phyloP scores from a whole-genome alignment of 306 rosid species.

The Vigna hirtella region DNA sequence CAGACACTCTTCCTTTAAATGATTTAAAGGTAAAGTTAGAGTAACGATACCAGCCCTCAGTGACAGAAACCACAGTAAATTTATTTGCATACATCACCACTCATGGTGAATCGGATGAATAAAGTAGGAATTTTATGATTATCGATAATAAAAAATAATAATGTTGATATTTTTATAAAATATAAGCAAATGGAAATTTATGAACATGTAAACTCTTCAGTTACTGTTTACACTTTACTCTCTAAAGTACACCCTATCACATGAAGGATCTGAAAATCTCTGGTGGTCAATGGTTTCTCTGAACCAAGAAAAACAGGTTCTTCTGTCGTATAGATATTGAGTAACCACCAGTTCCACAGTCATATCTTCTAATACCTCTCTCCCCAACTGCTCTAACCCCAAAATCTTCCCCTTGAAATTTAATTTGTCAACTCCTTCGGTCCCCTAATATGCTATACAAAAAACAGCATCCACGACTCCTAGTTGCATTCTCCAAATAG shows the following conservation, averaged over 20 bases:
- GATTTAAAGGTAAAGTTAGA: neutral
- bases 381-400: slow-evolving; percentile 21
- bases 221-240: neutral
- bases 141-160: neutral
- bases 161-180: neutral
- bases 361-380: neutral
- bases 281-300: neutral
- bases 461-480: neutral
- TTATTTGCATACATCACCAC: neutral
- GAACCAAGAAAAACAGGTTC: slow-evolving; percentile 15
- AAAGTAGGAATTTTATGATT: neutral
- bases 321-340: neutral
- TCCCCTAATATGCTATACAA: neutral
- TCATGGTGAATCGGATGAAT: neutral
- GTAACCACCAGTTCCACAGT: slow-evolving; percentile 5
- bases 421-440: neutral
- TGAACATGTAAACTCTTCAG: neutral
- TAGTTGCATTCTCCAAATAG: neutral
- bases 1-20: neutral
- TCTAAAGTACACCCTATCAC: neutral
- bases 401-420: neutral
- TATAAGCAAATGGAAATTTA: neutral
- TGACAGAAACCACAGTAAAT: neutral
- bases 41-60: slow-evolving; percentile 1
- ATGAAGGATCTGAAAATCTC: neutral